Base-by-base conservation (phyloP, 1,284 basidiomycete genomes). In the Cerioporus squamosus region DNA sequence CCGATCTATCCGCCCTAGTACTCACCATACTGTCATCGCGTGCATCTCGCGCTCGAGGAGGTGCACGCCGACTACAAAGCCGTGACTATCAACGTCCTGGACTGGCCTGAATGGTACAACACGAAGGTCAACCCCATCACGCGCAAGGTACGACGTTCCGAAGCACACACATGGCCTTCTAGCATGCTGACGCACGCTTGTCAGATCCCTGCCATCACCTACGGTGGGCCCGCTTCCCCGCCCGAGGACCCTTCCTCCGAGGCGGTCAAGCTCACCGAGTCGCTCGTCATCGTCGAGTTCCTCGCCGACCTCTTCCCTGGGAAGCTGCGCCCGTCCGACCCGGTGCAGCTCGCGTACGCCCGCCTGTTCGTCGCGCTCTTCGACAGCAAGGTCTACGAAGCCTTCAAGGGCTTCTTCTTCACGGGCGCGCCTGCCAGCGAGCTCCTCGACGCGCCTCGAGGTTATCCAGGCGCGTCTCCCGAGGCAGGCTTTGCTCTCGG, bases 21-120 rank as follows among this genome's bases (percentile, higher is more conserved):
- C n/a, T 54, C 57, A 10, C 51, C 51, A 1, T 50, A 22, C 43
- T 39, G 40, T 20, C 57, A 59, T 8, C 48, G 52, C 20, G 51
- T 54, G 46, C 39, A 52, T 3, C 33, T 90, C 14, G 85, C 87
- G 0, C 78, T 89, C 17, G 74, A 77, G 26, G 85, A 89, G 57
- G 77, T 79, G 5, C 78, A 80, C 14, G 78, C 80, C 3, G 67
- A 78, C 0, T 83, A 77, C 66, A 79, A 76, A 29, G 67, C 75
- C 20, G 83, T 76, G 62, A 76, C 83, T 57, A 81, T 89, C 57
- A 81, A 88, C 64, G 69, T 88, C 33, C 59, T 67, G 63, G 82
- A 86, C 74, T 90, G 89, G 73, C 87, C 87, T 0, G 77, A 76
- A 45, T 87, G 86, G 86, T 88, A 84, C 67, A 77, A 79, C 0